Evolutionary conservation across 495 filamentous ascomycete genomes (phyloP), one percentile per base, ranked within the genome.

Genomic region (Hyaloscypha bicolor): DNA sequence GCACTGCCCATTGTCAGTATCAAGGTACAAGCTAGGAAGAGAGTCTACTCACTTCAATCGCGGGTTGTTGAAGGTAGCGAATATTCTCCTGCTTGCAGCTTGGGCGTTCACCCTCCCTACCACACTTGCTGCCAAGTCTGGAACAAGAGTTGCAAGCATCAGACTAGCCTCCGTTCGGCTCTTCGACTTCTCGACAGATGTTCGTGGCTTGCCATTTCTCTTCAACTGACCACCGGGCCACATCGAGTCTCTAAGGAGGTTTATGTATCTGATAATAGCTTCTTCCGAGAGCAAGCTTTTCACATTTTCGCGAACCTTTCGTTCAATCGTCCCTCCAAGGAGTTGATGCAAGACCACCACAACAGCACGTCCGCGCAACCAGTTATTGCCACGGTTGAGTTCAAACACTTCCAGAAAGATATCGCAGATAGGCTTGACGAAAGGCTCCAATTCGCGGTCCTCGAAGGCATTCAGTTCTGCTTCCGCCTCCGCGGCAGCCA

Each of bases 371-470:
- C 95, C 96, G 21, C 96, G 91, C 6, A 99, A 86, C 90, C 90
- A 93, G 75, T 96, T 98, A 76, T 94, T 97, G 21, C 93, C 94
- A 33, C 89, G 87, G 74, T 97, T 97, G 31, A 98, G 85, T 74
- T 97, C 93, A 76, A 99, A 99, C 12, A 92, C 84, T 79, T 98
- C 96, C 48, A 98, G 87, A 76, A 99, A 99, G 62, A 98, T 86
- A 76, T 99, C 95, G 77, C 93, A 97, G 69, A 99, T 97, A 9
- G 96, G 96, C 73, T 97, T 98, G 69, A 99, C 93, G 76, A 99
- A 97, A 8, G 96, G 96, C 73, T 96, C 92, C 0, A 93, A 81
- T 71, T 96, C 92, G 65, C 89, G 88, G 68, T 93, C 87, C 73
- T 97, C 95, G 70, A 97, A 98, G 6, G 96, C 96, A 55, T 91